Percentiles rank a stretch among this genome's conserved stretches.
These are phyloP conservation scores for Gossypium herbaceum DNA, from an alignment of 345 rosid species.

Conservation along the genomic window DNA sequence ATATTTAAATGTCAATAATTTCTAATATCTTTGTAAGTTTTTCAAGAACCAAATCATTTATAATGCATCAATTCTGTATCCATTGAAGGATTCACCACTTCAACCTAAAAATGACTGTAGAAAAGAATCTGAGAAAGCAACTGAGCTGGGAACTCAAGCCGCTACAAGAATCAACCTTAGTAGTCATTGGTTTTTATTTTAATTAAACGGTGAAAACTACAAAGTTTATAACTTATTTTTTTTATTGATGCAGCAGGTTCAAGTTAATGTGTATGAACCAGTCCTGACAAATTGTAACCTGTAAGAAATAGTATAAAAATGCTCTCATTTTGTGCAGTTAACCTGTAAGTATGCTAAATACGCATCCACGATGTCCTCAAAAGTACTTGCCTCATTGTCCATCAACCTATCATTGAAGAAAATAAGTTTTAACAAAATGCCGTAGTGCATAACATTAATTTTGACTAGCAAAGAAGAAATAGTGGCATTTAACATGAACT, in stretches of 20 bases:
- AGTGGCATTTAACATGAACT: background rate
- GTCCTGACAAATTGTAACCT: background rate
- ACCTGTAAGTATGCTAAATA: slow-evolving; percentile 91
- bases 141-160: background rate
- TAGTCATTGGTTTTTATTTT: background rate
- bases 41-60: background rate
- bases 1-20: background rate
- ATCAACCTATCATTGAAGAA: slow-evolving; percentile 48
- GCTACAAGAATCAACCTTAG: background rate
- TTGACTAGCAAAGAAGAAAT: background rate
- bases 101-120: background rate
- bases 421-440: slow-evolving; percentile 9
- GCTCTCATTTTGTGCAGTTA: slow-evolving; percentile 9
- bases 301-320: slow-evolving; percentile 9
- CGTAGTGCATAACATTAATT: background rate
- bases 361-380: slow-evolving; percentile 90
- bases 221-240: background rate
- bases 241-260: background rate
- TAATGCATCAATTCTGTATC: background rate
- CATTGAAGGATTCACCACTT: background rate
- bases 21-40: background rate
- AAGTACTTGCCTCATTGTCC: slow-evolving; percentile 51
- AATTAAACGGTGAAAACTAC: background rate
- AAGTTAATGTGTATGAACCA: background rate
- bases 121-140: background rate